Percentiles rank a stretch among this genome's conserved stretches.
Evolutionary conservation across 345 rosid genomes (phyloP).

Genomic region (Odontarrhena argentea): DNA sequence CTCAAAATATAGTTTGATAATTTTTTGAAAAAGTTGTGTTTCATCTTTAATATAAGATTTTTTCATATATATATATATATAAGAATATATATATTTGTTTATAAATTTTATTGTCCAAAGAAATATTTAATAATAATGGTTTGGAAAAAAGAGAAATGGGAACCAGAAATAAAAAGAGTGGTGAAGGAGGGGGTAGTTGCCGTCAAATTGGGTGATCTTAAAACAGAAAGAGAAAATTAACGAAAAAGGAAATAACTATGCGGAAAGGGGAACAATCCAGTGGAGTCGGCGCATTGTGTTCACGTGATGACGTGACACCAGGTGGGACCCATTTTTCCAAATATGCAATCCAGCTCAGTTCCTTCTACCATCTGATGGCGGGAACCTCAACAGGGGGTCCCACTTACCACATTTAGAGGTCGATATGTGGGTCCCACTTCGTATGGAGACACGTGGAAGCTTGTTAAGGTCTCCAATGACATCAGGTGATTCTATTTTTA

Average conservation of each 20-base stretch:
- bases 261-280: slow-evolving; percentile 23
- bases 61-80: too few relatives aligned
- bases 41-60: too few relatives aligned
- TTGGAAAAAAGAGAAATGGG: neutral
- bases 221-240: slow-evolving; percentile 28
- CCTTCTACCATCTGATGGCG: slow-evolving; percentile 20
- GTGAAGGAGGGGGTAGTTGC: slow-evolving; percentile 35
- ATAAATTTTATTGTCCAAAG: too few relatives aligned
- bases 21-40: too few relatives aligned
- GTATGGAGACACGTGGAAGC: slow-evolving; percentile 36
- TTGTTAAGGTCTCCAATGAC: slow-evolving; percentile 9
- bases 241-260: slow-evolving; percentile 39
- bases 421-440: neutral
- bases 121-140: too few relatives aligned
- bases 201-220: slow-evolving; percentile 31
- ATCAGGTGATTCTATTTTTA: slow-evolving; percentile 14
- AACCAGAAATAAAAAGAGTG: slow-evolving; percentile 24
- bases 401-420: neutral
- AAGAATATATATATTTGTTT: too few relatives aligned
- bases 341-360: slow-evolving; percentile 35
- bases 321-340: slow-evolving; percentile 1
- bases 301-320: slow-evolving; percentile 42
- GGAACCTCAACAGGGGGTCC: slow-evolving; percentile 36
- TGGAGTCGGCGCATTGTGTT: slow-evolving; percentile 39
- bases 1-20: too few relatives aligned